These are phyloP conservation scores for Geotrichum histeridarum DNA, from an alignment of 1,139 yeast genomes.

Conservation along the genomic window DNA sequence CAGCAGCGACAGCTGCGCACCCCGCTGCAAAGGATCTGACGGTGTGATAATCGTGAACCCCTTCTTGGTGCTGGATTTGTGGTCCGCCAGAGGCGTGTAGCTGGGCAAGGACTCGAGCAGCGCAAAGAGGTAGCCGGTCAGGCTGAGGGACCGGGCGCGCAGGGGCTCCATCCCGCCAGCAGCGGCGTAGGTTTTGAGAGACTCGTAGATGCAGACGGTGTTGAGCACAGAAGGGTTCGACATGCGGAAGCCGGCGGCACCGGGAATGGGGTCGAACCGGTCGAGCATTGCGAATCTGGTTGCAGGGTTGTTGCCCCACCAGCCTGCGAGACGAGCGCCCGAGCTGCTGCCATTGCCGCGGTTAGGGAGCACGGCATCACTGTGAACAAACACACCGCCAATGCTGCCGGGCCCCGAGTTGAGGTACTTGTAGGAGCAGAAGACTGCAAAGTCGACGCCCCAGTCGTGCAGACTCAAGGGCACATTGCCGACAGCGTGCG, in stretches of 20 bases:
- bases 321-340: conserved; percentile 78
- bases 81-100: conserved; percentile 40
- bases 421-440: conserved; percentile 89
- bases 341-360: conserved; percentile 29
- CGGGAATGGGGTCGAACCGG: conserved; percentile 67
- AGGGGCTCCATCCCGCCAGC: conserved; percentile 62
- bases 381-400: conserved; percentile 76
- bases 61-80: conserved; percentile 30
- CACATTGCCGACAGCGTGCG: conserved; percentile 91
- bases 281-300: conserved; percentile 79
- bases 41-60: conserved; percentile 77
- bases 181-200: conserved; percentile 55
- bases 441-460: conserved; percentile 88
- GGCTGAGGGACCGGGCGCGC: conserved; percentile 50
- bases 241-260: conserved; percentile 84
- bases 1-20: conserved; percentile 72
- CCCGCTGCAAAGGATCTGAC: conserved; percentile 50
- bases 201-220: conserved; percentile 63
- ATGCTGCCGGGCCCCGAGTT: conserved; percentile 92
- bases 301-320: conserved; percentile 87
- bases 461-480: conserved; percentile 73
- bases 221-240: conserved; percentile 90
- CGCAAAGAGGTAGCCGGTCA: conserved; percentile 56
- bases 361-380: conserved; percentile 42
- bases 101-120: conserved; percentile 41